phyloP scores from a whole-genome alignment of 2,329 filamentous ascomycete species.

The Colletotrichum salicis region DNA sequence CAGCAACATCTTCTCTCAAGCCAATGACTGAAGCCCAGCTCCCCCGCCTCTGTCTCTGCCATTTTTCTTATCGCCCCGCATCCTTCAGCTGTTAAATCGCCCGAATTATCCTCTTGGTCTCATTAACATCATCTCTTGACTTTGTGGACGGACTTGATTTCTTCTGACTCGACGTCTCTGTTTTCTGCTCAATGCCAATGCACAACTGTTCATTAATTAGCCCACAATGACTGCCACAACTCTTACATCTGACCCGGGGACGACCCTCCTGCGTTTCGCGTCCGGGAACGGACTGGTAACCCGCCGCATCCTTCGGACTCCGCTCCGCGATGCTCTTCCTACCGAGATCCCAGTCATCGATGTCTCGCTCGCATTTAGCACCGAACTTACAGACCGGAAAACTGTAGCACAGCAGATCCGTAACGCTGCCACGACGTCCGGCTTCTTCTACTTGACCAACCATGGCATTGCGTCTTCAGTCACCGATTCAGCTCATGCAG shows the following conservation, averaged over 20 bases:
- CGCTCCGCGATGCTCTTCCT: constrained; percentile 48
- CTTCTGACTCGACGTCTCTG: not conserved
- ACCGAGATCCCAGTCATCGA: constrained; percentile 66
- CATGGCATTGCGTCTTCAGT: constrained; percentile 54
- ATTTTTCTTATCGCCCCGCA: constrained; percentile 9
- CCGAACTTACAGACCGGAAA: constrained; percentile 47
- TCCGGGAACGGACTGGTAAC: constrained; percentile 51
- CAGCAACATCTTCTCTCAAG: not conserved
- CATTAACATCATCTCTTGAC: not conserved
- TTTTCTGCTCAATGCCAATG: not conserved
- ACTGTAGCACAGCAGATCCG: constrained; percentile 54
- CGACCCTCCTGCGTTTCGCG: constrained; percentile 46
- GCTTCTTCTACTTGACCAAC: constrained; percentile 67
- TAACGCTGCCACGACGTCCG: constrained; percentile 59
- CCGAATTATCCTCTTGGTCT: not conserved
- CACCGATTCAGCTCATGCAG: constrained; percentile 44
- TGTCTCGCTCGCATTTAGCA: constrained; percentile 53
- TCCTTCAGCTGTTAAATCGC: not conserved
- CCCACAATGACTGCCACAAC: not conserved
- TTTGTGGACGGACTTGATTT: not conserved
- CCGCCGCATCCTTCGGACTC: constrained; percentile 47
- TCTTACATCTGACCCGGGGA: constrained; percentile 22
- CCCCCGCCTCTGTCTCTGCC: not conserved
- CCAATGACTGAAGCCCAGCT: not conserved
- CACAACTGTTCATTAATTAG: not conserved